A percentile compares a stretch with the other conserved stretches of the same genome.
Evolutionary conservation across 2,329 filamentous ascomycete genomes (phyloP).

Genomic region (Mycosphaerella sp.): DNA sequence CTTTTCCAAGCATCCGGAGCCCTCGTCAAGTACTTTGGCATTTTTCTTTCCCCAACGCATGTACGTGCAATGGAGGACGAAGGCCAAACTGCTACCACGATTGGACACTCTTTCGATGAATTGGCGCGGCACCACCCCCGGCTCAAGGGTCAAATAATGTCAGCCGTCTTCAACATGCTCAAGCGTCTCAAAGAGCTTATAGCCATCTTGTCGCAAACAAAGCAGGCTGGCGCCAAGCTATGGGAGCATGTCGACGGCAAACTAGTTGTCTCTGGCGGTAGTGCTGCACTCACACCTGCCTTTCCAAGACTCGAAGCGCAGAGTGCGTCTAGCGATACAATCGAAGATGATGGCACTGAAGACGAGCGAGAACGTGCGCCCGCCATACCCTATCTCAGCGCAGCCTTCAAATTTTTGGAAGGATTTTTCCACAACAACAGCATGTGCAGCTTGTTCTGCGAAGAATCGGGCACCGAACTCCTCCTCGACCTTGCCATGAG

Average conservation of each 20-base stretch:
- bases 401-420: conserved; percentile 68
- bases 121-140: conserved; percentile 87
- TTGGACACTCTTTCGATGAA: conserved; percentile 88
- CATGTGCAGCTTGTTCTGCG: conserved; percentile 68
- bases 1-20: conserved; percentile 79
- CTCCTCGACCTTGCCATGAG: conserved; percentile 78
- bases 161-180: conserved; percentile 84
- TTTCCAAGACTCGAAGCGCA: conserved; percentile 1
- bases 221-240: conserved; percentile 73
- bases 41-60: conserved; percentile 91
- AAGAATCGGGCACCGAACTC: conserved; percentile 72
- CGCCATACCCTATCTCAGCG: conserved; percentile 57
- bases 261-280: conserved; percentile 43
- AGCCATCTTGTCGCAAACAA: conserved; percentile 59
- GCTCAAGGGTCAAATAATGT: conserved; percentile 71
- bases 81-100: conserved; percentile 58
- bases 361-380: conserved; percentile 31
- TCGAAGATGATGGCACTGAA: conserved; percentile 34
- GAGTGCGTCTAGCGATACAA: neutral
- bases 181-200: conserved; percentile 71
- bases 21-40: conserved; percentile 81
- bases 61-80: conserved; percentile 74
- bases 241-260: conserved; percentile 44
- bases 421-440: conserved; percentile 69
- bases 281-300: conserved; percentile 15